phyloP scores from a whole-genome alignment of 139 green algal species.

The Nannochloris sp. region DNA sequence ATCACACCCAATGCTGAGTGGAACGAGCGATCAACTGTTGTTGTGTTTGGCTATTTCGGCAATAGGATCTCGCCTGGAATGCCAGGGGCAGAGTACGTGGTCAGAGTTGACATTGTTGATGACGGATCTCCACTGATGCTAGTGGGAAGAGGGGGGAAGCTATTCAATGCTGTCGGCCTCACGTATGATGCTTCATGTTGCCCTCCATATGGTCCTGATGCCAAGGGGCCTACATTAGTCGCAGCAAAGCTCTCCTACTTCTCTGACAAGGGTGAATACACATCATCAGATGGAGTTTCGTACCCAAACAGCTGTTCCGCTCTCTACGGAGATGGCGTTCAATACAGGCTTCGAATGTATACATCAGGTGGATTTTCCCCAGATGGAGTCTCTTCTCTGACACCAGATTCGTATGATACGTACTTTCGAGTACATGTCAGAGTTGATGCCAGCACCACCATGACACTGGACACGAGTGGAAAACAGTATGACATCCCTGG shows the following conservation, averaged over 20 bases:
- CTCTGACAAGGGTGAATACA: not conserved
- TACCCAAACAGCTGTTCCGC: too few relatives aligned
- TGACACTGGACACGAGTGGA: not conserved
- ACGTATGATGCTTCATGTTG: not conserved
- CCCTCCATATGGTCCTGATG: not conserved
- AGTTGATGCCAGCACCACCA: not conserved
- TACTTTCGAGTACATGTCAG: not conserved
- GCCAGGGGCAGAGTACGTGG: not conserved
- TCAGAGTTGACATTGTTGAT: not conserved
- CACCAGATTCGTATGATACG: not conserved
- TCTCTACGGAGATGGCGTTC: too few relatives aligned
- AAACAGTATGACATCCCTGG: not conserved
- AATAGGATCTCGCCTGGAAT: not conserved
- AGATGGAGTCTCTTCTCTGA: not conserved
- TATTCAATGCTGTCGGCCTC: not conserved
- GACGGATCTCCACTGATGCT: not conserved
- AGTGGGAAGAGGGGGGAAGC: not conserved
- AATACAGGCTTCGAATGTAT: too few relatives aligned
- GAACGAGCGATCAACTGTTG: slow-evolving; percentile 2
- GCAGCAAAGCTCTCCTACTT: not conserved
- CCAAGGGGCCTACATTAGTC: not conserved
- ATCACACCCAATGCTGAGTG: not conserved
- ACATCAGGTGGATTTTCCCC: too few relatives aligned
- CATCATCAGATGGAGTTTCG: not conserved
- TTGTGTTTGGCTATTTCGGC: slow-evolving; percentile 1